phyloP scores from a whole-genome alignment of 129 eudicot genomes.

The Deinandra increscens region DNA sequence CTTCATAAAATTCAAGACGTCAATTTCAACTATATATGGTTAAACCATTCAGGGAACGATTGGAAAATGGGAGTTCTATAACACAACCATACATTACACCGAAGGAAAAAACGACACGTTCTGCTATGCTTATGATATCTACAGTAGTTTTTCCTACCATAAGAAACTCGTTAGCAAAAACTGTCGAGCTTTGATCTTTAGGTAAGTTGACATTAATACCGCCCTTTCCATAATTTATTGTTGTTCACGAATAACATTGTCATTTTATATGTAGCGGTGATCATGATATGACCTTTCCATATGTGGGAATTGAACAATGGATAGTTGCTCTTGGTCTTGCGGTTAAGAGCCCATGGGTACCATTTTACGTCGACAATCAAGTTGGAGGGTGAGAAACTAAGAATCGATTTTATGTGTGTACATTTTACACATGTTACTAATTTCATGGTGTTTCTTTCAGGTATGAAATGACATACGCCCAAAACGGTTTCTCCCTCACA shows the following conservation, averaged over 20 bases:
- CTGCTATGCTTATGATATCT: constrained; percentile 34
- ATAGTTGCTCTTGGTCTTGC: constrained; percentile 20
- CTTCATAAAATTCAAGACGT: background rate
- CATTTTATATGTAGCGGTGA: constrained; percentile 23
- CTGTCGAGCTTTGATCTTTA: constrained; percentile 35
- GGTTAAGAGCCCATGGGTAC: constrained; percentile 22
- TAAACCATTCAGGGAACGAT: constrained; percentile 27
- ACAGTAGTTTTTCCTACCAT: constrained; percentile 28
- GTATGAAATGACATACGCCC: constrained; percentile 29
- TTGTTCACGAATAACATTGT: background rate
- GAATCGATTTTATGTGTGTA: background rate
- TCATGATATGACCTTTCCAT: constrained; percentile 36
- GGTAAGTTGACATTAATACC: constrained; percentile 12
- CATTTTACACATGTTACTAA: background rate
- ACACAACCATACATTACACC: constrained; percentile 25
- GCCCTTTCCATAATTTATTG: background rate
- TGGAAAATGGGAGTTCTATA: constrained; percentile 30
- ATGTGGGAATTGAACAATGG: constrained; percentile 32
- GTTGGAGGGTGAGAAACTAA: constrained; percentile 28
- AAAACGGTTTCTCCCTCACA: constrained; percentile 21
- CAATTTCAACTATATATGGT: background rate
- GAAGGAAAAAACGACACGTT: constrained; percentile 32
- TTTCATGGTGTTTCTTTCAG: constrained; percentile 9
- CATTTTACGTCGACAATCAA: constrained; percentile 25
- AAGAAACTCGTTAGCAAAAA: constrained; percentile 32